Evolutionary conservation across 2,329 filamentous ascomycete genomes (phyloP).

Genomic region (Microcyclospora pomicola): DNA sequence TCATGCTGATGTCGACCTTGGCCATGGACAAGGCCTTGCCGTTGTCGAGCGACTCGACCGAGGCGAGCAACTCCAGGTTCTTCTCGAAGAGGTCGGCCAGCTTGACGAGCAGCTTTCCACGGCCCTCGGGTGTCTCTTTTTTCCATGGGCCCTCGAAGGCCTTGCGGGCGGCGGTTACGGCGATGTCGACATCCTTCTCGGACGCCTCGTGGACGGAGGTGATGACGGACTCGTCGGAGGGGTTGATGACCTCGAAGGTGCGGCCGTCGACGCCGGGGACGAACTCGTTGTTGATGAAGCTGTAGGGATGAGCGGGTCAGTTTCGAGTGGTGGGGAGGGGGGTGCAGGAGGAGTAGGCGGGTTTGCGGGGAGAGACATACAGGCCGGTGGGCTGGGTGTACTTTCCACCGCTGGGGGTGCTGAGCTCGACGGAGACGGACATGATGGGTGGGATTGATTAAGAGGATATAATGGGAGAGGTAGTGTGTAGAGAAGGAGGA

Average conservation of each 20-base stretch:
- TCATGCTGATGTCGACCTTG: slow-evolving; percentile 57
- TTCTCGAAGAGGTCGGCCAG: slow-evolving; percentile 70
- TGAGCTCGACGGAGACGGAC: slow-evolving; percentile 45
- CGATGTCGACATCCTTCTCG: slow-evolving; percentile 71
- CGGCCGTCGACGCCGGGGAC: slow-evolving; percentile 71
- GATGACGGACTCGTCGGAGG: slow-evolving; percentile 71
- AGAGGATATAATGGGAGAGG: slow-evolving; percentile 1
- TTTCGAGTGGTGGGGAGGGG: not conserved
- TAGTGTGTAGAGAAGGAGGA: not conserved
- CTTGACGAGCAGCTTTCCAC: slow-evolving; percentile 56
- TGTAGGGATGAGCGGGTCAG: slow-evolving; percentile 21
- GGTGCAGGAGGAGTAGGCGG: not conserved
- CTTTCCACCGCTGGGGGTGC: slow-evolving; percentile 52
- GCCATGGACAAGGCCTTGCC: slow-evolving; percentile 70
- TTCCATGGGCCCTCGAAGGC: slow-evolving; percentile 63
- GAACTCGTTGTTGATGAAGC: slow-evolving; percentile 90
- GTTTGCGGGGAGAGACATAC: slow-evolving; percentile 25
- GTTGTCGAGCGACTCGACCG: slow-evolving; percentile 79
- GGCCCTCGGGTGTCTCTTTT: slow-evolving; percentile 55
- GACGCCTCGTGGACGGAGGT: slow-evolving; percentile 69
- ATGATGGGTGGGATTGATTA: slow-evolving; percentile 9
- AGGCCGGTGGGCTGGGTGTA: slow-evolving; percentile 41
- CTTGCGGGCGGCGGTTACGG: slow-evolving; percentile 72
- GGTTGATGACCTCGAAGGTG: slow-evolving; percentile 88
- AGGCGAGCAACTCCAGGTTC: slow-evolving; percentile 60